Evolutionary conservation across 441 rosid species (phyloP), one percentile per base, ranked within the genome.

Genomic region (Bocquillonia castaneifolia): DNA sequence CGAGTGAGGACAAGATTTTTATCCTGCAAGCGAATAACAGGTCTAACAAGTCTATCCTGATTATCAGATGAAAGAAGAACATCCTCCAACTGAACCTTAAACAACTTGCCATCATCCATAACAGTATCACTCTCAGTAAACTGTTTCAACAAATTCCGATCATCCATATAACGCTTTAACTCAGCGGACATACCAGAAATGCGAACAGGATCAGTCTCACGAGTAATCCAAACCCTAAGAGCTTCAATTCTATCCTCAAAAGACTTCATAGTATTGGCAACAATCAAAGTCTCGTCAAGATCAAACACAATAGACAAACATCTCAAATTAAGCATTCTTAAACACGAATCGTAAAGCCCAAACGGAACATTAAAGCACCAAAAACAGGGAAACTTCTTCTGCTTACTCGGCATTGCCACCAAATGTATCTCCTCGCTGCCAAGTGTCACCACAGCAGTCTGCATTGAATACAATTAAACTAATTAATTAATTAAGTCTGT

Each of bases 391-490:
- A 89, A 92, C 86, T 86, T 92, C 90, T 92, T 95, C 80, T 89
- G 83, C 82, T 88, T 95, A 79, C 99, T 95, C 22, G 96, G 98
- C 98, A 92, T 95, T 81, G 98, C 97, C 74, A 89, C 97, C 73
- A 92, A 83, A 71, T 95, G 99, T 70, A 91, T 80, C 84, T 95
- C 97, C 75, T 93, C 93, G 48, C 82, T 84, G 61, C 92, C 97
- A 62, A 86, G 75, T 74, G 89, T 60, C 56, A 88, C 95, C 63
- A 91, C 92, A 0, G 98, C 98, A 57, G 99, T 90, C 98, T 94
- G 77, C 29, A 76, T 20, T 20, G 36, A 51, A 22, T 20, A 66
- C 26, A 61, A 32, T 37, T 31, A 36, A 54, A 45, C 25, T 5
- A 52, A 34, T 17, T 18, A 44, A n/a, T 44, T 31, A 58, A 74